Base-by-base conservation (phyloP, 805 yeast genomes). In the Ogataea pignaliae region DNA sequence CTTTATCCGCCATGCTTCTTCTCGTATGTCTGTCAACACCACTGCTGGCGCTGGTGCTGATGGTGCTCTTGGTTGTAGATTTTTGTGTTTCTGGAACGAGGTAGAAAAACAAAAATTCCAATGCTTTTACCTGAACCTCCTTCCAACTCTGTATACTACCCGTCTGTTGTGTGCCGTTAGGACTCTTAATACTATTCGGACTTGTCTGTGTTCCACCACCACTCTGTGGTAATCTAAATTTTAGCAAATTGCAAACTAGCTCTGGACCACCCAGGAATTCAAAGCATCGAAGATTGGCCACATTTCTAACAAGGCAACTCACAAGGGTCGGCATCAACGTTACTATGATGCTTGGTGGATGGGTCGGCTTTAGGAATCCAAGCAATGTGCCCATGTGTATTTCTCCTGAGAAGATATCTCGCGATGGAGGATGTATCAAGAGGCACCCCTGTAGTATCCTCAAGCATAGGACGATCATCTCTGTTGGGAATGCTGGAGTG, bases 91-190 rank as follows among this genome's bases (percentile, higher is more conserved):
- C 91, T 11, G 88, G 88, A 9, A 78, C 70, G 43, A 85, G 62
- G 55, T 85, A 84, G 57, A 83, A 81, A 43, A 84, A 76, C 41
- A 85, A 64, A 57, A 84, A 85, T 63, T 85, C 90, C 39, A 85
- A 70, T 11, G 81, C 72, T 52, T 81, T 78, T 50, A 82, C 75
- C 52, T 81, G 81, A 12, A 83, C 73, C 30, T 72, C 72, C 52
- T 80, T 80, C 35, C 75, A 55, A 63, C 18, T 59, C 52, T 37
- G 63, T 3, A 12, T 30, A 11, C 10, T 28, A 29, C 29, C 21
- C n/a, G 26, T 61, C 3, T 29, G 21, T 32, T 33, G 34, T 14
- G 33, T 30, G 2, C 37, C 18, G 26, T 28, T 35, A 11, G 36
- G 13, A 2, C 35, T 30, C 13, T n/a, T 12, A 9, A 12, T 13